These are phyloP conservation scores for Dictyostelium brefeldianum DNA, from an alignment of 78 protist species.

Conservation along the genomic window DNA sequence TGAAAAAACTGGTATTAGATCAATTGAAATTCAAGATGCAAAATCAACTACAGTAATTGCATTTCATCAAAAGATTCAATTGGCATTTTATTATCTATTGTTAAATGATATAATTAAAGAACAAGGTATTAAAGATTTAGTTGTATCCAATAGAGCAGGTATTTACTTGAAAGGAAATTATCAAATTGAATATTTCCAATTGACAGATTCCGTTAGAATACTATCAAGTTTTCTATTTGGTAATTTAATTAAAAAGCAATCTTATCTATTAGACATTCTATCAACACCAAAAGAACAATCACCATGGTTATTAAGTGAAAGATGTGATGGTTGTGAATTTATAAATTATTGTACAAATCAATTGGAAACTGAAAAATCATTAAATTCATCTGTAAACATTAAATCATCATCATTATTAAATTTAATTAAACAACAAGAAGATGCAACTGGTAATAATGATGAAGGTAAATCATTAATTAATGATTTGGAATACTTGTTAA, in stretches of 20 bases:
- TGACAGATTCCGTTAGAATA: neutral
- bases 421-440: neutral
- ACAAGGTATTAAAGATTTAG: neutral
- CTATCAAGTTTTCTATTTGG: conserved; percentile 40
- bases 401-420: conserved; percentile 11
- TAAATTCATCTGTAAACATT: neutral
- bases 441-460: neutral
- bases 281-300: conserved; percentile 26
- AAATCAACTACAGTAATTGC: conserved; percentile 42
- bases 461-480: neutral
- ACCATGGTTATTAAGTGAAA: conserved; percentile 36
- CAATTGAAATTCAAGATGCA: conserved; percentile 59
- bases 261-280: conserved; percentile 28
- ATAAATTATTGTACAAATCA: conserved; percentile 33
- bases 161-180: conserved; percentile 52
- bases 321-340: conserved; percentile 79
- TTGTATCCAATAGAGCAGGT: conserved; percentile 1
- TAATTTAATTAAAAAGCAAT: neutral
- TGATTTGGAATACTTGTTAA: neutral
- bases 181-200: neutral
- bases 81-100: conserved; percentile 57
- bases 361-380: conserved; percentile 7
- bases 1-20: neutral
- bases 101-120: conserved; percentile 26
- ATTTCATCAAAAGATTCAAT: conserved; percentile 64